These are phyloP conservation scores for Xylogone sp. DNA, from an alignment of 2,329 filamentous ascomycete species.

Conservation along the genomic window DNA sequence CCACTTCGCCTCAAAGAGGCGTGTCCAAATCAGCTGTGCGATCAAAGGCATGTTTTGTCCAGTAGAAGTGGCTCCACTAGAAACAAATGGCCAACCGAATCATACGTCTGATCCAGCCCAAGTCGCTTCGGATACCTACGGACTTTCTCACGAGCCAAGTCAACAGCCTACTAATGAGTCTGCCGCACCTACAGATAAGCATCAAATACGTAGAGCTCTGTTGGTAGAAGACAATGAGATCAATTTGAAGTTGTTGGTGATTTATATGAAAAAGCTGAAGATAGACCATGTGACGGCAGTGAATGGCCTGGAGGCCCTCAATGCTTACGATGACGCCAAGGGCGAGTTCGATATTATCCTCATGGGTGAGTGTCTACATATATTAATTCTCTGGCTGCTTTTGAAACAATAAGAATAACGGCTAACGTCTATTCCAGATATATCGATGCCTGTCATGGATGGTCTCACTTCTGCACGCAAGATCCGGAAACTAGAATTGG, in stretches of 20 bases:
- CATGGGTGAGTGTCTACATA: slow-evolving; percentile 34
- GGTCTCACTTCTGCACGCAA: slow-evolving; percentile 42
- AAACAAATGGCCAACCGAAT: neutral
- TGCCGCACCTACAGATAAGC: neutral
- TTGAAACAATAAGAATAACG: slow-evolving; percentile 12
- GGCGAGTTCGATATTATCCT: slow-evolving; percentile 38
- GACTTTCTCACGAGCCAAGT: too few species aligned
- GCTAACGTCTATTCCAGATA: slow-evolving; percentile 36
- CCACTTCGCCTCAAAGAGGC: neutral
- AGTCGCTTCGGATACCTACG: too few species aligned
- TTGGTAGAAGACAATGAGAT: slow-evolving; percentile 3
- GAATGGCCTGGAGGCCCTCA: slow-evolving; percentile 42
- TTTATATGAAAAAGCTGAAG: slow-evolving; percentile 22
- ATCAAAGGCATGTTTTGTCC: neutral
- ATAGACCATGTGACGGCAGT: slow-evolving; percentile 32
- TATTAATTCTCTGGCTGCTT: neutral
- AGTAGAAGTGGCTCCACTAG: neutral
- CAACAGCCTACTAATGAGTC: neutral
- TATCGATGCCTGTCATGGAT: slow-evolving; percentile 53
- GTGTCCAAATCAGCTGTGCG: neutral
- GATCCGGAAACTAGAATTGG: slow-evolving; percentile 42
- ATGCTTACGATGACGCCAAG: slow-evolving; percentile 31
- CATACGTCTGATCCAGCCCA: neutral
- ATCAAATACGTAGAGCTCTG: neutral
- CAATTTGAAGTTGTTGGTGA: slow-evolving; percentile 15